phyloP scores from a whole-genome alignment of 352 stramenopile genomes.

The Globisporangium yorkense region DNA sequence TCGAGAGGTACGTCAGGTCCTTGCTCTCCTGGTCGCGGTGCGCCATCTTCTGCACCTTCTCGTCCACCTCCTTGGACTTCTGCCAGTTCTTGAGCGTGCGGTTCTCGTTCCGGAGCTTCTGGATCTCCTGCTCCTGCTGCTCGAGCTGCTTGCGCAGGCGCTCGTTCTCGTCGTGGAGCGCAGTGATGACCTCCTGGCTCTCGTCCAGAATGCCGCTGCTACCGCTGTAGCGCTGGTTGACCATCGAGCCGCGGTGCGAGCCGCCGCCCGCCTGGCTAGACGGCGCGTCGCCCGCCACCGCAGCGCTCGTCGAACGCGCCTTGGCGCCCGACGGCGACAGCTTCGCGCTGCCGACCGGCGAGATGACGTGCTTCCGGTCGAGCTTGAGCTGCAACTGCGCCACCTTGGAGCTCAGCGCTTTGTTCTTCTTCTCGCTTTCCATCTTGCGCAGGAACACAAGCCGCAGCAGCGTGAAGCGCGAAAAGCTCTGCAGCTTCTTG shows the following conservation, averaged over 20 bases:
- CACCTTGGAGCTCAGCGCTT: conserved; percentile 66
- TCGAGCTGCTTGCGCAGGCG: conserved; percentile 67
- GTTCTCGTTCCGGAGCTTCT: conserved; percentile 73
- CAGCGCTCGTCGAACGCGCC: conserved; percentile 5
- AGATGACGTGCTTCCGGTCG: conserved; percentile 44
- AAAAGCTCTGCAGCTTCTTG: conserved; percentile 66
- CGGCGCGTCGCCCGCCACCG: background rate
- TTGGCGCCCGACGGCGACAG: conserved; percentile 36
- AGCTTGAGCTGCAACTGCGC: conserved; percentile 64
- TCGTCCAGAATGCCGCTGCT: conserved; percentile 80
- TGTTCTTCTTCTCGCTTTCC: conserved; percentile 79
- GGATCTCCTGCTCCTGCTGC: conserved; percentile 66
- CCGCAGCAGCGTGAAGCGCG: conserved; percentile 66
- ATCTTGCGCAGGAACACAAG: conserved; percentile 75
- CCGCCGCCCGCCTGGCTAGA: conserved; percentile 14
- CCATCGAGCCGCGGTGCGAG: conserved; percentile 45
- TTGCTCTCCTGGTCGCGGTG: conserved; percentile 83
- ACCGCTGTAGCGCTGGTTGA: conserved; percentile 48
- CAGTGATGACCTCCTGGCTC: conserved; percentile 83
- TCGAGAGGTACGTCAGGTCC: conserved; percentile 73
- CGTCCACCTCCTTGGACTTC: conserved; percentile 82
- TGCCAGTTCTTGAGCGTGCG: conserved; percentile 80
- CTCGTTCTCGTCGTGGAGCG: conserved; percentile 80
- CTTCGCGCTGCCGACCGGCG: conserved; percentile 17
- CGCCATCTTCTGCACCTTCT: conserved; percentile 84